A percentile compares a stretch with the other conserved stretches of the same genome.
phyloP scores from a whole-genome alignment of 192 early-diverging fungal genomes.

The Coemansia asiatica region DNA sequence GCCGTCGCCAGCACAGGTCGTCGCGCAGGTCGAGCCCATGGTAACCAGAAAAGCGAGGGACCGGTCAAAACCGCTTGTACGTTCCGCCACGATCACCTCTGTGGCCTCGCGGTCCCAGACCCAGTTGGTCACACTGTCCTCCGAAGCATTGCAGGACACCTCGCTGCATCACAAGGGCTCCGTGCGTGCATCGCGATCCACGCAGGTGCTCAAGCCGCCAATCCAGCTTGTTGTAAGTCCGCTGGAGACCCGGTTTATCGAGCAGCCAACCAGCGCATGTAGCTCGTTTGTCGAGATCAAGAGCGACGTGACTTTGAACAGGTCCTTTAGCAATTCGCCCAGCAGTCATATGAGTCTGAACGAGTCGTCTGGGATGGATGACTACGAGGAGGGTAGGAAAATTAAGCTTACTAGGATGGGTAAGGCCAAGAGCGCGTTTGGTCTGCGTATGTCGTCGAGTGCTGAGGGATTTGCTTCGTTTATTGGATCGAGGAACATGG shows the following conservation, averaged over 20 bases:
- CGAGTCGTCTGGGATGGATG: not conserved
- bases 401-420: slow-evolving; percentile 3
- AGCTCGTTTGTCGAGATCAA: slow-evolving; percentile 46
- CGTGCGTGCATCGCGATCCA: not conserved
- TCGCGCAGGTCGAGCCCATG: not conserved
- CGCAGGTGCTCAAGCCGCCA: not conserved
- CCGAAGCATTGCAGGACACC: not conserved
- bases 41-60: not conserved
- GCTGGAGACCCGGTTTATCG: not conserved
- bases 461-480: slow-evolving; percentile 25
- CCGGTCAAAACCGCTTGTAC: not conserved
- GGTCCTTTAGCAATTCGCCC: not conserved
- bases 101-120: slow-evolving; percentile 2
- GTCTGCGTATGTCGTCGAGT: slow-evolving; percentile 22
- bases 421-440: slow-evolving; percentile 13
- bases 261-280: slow-evolving; percentile 10
- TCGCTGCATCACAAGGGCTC: not conserved
- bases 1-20: slow-evolving; percentile 1
- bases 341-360: not conserved
- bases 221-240: not conserved
- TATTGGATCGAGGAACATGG: not conserved
- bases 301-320: not conserved
- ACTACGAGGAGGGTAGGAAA: slow-evolving; percentile 7
- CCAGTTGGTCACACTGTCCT: not conserved
- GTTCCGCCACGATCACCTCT: not conserved